phyloP scores from a whole-genome alignment of 2,329 filamentous ascomycete species.

The Cordyceps tenuipes region DNA sequence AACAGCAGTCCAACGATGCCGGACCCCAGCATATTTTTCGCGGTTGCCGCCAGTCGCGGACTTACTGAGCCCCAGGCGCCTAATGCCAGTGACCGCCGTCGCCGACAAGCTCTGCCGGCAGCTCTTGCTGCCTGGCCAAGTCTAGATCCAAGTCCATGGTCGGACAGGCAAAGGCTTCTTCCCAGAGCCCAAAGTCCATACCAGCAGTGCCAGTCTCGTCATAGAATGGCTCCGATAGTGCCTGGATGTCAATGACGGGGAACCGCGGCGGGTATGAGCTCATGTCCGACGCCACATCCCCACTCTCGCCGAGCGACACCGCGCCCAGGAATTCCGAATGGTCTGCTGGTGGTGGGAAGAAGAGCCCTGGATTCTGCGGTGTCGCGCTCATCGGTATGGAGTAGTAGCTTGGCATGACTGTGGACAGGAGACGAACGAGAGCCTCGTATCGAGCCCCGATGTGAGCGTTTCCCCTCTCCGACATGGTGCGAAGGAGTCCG shows the following conservation, averaged over 20 bases:
- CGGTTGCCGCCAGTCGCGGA: no score
- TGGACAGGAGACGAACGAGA: constrained; percentile 22
- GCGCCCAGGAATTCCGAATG: background rate
- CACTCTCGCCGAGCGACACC: background rate
- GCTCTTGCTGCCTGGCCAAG: constrained; percentile 22
- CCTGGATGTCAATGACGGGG: constrained; percentile 22
- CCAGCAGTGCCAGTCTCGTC: constrained; percentile 20
- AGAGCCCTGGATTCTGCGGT: background rate
- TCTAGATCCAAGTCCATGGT: constrained; percentile 25
- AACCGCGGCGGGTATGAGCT: constrained; percentile 16
- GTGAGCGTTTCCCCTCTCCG: constrained; percentile 43
- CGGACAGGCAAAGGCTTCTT: constrained; percentile 30
- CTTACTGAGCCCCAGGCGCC: background rate
- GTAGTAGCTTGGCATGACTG: constrained; percentile 16
- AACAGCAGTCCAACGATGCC: no score
- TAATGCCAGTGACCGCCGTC: background rate
- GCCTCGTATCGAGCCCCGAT: constrained; percentile 30
- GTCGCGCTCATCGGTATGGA: background rate
- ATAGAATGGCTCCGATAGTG: constrained; percentile 22
- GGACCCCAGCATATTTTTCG: no score
- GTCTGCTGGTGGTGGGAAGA: background rate
- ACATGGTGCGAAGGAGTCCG: constrained; percentile 40
- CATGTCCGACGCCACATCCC: background rate
- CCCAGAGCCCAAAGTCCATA: constrained; percentile 29
- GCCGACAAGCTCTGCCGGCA: background rate